Conservation (phyloP, 495 filamentous ascomycete genomes). For the Aspergillus taichungensis region DNA sequence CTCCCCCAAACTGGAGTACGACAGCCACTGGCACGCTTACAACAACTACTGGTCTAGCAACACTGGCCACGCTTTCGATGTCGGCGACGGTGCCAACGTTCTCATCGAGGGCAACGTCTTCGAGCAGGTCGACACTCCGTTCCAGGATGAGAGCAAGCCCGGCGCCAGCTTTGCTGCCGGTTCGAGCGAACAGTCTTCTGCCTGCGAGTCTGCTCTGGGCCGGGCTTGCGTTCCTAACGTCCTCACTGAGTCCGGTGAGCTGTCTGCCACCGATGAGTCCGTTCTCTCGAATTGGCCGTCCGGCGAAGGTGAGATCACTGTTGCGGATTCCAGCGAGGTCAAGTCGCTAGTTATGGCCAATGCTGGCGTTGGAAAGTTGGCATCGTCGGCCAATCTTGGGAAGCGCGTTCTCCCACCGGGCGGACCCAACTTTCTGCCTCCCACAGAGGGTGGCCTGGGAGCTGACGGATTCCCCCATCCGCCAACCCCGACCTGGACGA, state of each 20-base stretch:
- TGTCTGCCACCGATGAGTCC: constrained; percentile 14
- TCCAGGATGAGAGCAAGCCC: constrained; percentile 11
- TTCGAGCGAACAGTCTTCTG: constrained; percentile 8
- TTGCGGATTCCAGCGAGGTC: constrained; percentile 14
- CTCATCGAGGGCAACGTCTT: constrained; percentile 28
- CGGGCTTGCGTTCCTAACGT: constrained; percentile 21
- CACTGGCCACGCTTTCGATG: constrained; percentile 26
- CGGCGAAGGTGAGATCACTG: constrained; percentile 12
- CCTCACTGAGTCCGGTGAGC: constrained; percentile 14
- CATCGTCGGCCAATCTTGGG: no score
- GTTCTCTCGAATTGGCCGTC: constrained; percentile 18
- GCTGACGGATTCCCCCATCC: no score
- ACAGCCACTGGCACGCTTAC: constrained; percentile 35
- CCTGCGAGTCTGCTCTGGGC: constrained; percentile 19
- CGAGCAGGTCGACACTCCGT: constrained; percentile 19
- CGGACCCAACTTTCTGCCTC: no score
- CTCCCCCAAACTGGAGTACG: constrained; percentile 39
- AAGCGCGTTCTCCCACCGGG: no score
- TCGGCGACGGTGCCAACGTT: constrained; percentile 13
- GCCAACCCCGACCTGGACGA: no score
- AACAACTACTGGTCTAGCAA: constrained; percentile 33
- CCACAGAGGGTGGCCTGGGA: no score
- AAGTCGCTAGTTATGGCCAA: constrained; percentile 17
- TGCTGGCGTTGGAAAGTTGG: constrained; percentile 23
- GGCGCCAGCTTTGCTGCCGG: constrained; percentile 17